Conservation (phyloP, 805 yeast species). For the Middelhovenomyces tepae region DNA sequence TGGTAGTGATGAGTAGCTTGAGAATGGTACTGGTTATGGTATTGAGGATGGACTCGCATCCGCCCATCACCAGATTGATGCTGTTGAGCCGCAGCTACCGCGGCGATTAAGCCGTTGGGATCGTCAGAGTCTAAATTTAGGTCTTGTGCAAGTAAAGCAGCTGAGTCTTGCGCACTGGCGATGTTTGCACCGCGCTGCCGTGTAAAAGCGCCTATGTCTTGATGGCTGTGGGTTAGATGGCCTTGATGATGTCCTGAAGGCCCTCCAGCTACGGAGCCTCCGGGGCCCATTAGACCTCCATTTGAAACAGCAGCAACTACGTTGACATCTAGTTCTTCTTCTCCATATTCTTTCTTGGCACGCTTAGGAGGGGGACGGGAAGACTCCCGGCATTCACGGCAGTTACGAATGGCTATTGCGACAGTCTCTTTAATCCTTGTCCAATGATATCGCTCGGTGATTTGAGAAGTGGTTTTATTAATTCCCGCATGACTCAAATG, state of each 20-base stretch:
- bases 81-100: conserved; percentile 44
- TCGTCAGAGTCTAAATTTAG: conserved; percentile 31
- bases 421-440: conserved; percentile 83
- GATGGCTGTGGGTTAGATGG: not conserved
- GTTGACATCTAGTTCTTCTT: conserved; percentile 25
- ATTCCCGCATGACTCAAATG: conserved; percentile 72
- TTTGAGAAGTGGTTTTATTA: conserved; percentile 70
- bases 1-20: conserved; percentile 11
- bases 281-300: not conserved
- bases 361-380: conserved; percentile 22
- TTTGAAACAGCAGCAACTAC: conserved; percentile 23
- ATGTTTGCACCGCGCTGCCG: not conserved
- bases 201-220: too few species aligned
- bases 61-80: conserved; percentile 2
- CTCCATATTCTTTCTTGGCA: conserved; percentile 16
- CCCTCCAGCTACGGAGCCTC: not conserved
- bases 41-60: conserved; percentile 13
- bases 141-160: conserved; percentile 9
- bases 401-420: conserved; percentile 63
- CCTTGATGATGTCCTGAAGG: conserved; percentile 2
- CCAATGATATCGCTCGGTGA: conserved; percentile 85
- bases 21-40: conserved; percentile 2
- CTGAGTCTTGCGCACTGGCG: not conserved
- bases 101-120: conserved; percentile 43
- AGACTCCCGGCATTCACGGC: conserved; percentile 61